Percentiles rank a stretch among this genome's conserved stretches.
Evolutionary conservation across 2,329 filamentous ascomycete species (phyloP).

Genomic region (Escovopsis weberi): DNA sequence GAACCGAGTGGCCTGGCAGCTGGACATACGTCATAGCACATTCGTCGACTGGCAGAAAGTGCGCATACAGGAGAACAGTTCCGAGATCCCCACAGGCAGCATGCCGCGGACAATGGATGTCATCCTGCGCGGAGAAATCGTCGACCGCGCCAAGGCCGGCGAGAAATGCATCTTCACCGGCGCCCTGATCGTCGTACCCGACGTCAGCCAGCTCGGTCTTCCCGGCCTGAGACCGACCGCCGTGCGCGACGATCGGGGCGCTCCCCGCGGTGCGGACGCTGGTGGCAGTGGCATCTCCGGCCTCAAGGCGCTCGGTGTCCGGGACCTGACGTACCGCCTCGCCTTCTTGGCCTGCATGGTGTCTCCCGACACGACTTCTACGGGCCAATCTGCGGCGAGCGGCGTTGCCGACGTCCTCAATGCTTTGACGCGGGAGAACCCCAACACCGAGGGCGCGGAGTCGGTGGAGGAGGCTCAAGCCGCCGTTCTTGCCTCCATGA

Average conservation of each 20-base stretch:
- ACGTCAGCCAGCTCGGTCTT: slow-evolving; percentile 86
- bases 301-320: slow-evolving; percentile 81
- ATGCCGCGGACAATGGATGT: slow-evolving; percentile 98
- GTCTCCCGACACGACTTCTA: slow-evolving; percentile 69
- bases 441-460: slow-evolving; percentile 48
- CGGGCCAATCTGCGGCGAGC: slow-evolving; percentile 54
- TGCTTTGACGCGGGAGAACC: slow-evolving; percentile 51
- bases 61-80: slow-evolving; percentile 93
- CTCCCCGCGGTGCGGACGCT: slow-evolving; percentile 58
- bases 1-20: slow-evolving; percentile 83
- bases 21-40: slow-evolving; percentile 94
- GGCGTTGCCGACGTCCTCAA: slow-evolving; percentile 67
- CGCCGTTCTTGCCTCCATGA: slow-evolving; percentile 75
- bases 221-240: slow-evolving; percentile 75
- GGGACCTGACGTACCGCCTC: slow-evolving; percentile 86
- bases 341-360: slow-evolving; percentile 98
- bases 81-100: slow-evolving; percentile 93
- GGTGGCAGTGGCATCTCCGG: slow-evolving; percentile 77
- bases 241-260: slow-evolving; percentile 65
- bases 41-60: slow-evolving; percentile 99
- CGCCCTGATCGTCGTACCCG: slow-evolving; percentile 87
- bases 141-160: slow-evolving; percentile 90
- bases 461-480: slow-evolving; percentile 77
- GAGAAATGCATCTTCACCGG: slow-evolving; percentile 98
- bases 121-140: slow-evolving; percentile 90